phyloP scores from a whole-genome alignment of 2,329 filamentous ascomycete genomes.

The Colletotrichum horii region DNA sequence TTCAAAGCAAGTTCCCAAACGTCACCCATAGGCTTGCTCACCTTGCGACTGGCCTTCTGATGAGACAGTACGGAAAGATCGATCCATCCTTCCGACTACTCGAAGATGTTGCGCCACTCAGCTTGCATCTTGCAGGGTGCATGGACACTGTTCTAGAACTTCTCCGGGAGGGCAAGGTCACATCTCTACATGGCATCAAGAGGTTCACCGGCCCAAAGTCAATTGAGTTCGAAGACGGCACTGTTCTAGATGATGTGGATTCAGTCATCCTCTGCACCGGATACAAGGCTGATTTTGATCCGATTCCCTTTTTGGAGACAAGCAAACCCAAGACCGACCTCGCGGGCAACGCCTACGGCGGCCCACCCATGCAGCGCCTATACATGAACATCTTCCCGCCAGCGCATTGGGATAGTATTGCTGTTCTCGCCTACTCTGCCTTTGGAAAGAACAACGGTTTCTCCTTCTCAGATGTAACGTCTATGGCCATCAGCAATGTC shows the following conservation, averaged over 20 bases:
- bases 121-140: conserved; percentile 20
- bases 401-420: conserved; percentile 39
- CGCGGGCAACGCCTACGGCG: conserved; percentile 27
- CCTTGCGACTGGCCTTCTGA: not conserved
- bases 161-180: conserved; percentile 30
- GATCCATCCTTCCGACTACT: conserved; percentile 34
- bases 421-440: conserved; percentile 34
- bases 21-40: conserved; percentile 13
- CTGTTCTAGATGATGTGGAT: conserved; percentile 28
- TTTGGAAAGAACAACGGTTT: conserved; percentile 36
- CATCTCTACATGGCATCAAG: conserved; percentile 31
- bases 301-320: conserved; percentile 26
- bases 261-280: conserved; percentile 34
- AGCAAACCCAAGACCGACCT: conserved; percentile 21
- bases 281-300: conserved; percentile 27
- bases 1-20: conserved; percentile 26
- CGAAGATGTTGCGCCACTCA: conserved; percentile 25
- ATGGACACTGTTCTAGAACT: conserved; percentile 30
- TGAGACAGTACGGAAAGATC: conserved; percentile 21
- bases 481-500: conserved; percentile 45
- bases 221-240: conserved; percentile 29
- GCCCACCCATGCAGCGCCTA: conserved; percentile 33
- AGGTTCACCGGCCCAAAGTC: conserved; percentile 26
- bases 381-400: conserved; percentile 47
- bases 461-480: conserved; percentile 37